These are phyloP conservation scores for Podosphaera xanthii DNA, from an alignment of 2,329 filamentous ascomycete species.

Conservation along the genomic window DNA sequence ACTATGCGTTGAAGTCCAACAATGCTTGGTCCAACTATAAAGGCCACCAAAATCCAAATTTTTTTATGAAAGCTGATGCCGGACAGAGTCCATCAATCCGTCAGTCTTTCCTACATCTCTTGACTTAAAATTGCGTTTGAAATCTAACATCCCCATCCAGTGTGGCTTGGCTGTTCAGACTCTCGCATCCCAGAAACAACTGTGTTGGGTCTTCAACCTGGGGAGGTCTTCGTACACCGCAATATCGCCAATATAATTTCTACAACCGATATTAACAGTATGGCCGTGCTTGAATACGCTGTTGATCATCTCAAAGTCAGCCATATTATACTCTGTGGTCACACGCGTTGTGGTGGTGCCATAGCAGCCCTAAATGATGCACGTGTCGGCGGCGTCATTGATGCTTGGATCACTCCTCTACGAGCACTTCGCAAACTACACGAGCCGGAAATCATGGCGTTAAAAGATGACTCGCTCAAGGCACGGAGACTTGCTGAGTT, in stretches of 20 bases:
- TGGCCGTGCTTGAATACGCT: conserved; percentile 58
- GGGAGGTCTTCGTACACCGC: conserved; percentile 73
- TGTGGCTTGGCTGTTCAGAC: conserved; percentile 79
- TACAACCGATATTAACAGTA: conserved; percentile 50
- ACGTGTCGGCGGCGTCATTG: conserved; percentile 28
- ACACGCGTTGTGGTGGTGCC: conserved; percentile 45
- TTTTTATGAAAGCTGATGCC: conserved; percentile 43
- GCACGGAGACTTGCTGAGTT: conserved; percentile 46
- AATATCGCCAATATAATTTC: conserved; percentile 76
- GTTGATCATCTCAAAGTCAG: conserved; percentile 48
- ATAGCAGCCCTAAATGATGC: conserved; percentile 28
- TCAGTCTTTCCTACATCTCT: conserved; percentile 17
- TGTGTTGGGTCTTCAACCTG: conserved; percentile 53
- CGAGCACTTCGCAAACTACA: conserved; percentile 23
- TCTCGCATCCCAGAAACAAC: conserved; percentile 68
- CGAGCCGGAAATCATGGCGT: conserved; percentile 29
- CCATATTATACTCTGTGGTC: conserved; percentile 48
- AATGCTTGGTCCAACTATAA: conserved; percentile 46
- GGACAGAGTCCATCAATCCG: conserved; percentile 43
- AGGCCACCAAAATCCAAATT: conserved; percentile 39
- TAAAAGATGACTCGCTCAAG: conserved; percentile 30
- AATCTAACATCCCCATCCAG: conserved; percentile 14
- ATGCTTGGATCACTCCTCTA: conserved; percentile 31
- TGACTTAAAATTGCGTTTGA: background rate
- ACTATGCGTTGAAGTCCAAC: conserved; percentile 43